Conservation (phyloP, 176 grass and related monocot genomes). For the Musa itinerans region DNA sequence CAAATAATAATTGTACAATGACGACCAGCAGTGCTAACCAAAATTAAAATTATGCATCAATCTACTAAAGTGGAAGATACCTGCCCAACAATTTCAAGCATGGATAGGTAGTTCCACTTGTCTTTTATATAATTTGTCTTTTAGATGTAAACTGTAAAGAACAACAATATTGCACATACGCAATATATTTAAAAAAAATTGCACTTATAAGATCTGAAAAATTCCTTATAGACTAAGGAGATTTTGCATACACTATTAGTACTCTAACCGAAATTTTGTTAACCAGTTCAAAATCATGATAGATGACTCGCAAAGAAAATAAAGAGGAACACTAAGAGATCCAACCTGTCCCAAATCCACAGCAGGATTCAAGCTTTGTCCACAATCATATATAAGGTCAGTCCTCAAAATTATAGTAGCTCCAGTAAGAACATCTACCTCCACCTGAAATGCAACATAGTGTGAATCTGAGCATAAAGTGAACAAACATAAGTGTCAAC, state of each 20-base stretch:
- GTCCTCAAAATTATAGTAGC: constrained; percentile 58
- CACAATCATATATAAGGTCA: constrained; percentile 89
- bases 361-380: constrained; percentile 91
- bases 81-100: too few species aligned
- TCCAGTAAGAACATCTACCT: constrained; percentile 91
- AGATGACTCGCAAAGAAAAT: not conserved
- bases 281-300: not conserved
- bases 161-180: not conserved
- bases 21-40: too few species aligned
- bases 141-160: not conserved
- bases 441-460: constrained; percentile 44
- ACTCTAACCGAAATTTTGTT: not conserved
- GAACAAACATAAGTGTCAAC: not conserved
- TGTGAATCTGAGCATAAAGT: constrained; percentile 5
- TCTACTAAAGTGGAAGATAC: too few species aligned
- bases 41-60: too few species aligned
- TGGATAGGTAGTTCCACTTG: too few species aligned
- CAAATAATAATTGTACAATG: too few species aligned
- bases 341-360: constrained; percentile 88
- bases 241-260: not conserved
- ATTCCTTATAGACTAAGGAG: not conserved
- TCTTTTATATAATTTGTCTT: not conserved
- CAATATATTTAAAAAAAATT: not conserved
- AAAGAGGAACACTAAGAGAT: not conserved
- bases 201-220: not conserved